A percentile compares a stretch with the other conserved stretches of the same genome.
Evolutionary conservation across 2,329 filamentous ascomycete genomes (phyloP).

Genomic region (Pestalotiopsis fici): DNA sequence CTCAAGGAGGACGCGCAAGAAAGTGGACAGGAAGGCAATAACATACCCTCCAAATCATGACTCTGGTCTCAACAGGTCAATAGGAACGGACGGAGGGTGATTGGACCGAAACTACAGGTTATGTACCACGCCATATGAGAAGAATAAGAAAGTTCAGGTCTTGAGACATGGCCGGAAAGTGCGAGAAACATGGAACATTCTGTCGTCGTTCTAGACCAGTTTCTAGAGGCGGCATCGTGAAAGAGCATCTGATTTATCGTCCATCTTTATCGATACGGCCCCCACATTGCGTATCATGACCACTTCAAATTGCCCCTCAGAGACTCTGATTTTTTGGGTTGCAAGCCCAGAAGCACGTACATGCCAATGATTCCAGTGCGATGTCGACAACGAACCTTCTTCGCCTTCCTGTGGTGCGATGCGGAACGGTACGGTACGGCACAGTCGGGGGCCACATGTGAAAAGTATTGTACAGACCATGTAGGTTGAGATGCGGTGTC

Average conservation of each 20-base stretch:
- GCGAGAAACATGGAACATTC: not conserved
- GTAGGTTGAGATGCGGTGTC: not conserved
- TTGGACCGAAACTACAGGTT: not conserved
- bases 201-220: not conserved
- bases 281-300: not conserved
- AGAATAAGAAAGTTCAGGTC: not conserved
- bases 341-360: too few relatives aligned
- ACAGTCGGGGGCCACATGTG: not conserved
- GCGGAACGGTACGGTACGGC: not conserved
- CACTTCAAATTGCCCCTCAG: not conserved
- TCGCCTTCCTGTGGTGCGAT: not conserved
- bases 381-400: not conserved
- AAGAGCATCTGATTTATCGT: not conserved
- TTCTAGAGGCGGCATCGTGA: not conserved
- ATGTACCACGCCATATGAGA: not conserved
- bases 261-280: not conserved
- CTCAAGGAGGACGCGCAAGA: not conserved
- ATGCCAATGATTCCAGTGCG: not conserved
- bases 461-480: not conserved
- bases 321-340: not conserved
- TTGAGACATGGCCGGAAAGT: not conserved
- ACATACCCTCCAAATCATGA: not conserved
- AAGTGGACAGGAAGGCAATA: not conserved
- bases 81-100: not conserved
- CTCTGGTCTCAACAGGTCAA: not conserved